Conservation (phyloP, 2,329 filamentous ascomycete genomes). For the Colletotrichum melonis region DNA sequence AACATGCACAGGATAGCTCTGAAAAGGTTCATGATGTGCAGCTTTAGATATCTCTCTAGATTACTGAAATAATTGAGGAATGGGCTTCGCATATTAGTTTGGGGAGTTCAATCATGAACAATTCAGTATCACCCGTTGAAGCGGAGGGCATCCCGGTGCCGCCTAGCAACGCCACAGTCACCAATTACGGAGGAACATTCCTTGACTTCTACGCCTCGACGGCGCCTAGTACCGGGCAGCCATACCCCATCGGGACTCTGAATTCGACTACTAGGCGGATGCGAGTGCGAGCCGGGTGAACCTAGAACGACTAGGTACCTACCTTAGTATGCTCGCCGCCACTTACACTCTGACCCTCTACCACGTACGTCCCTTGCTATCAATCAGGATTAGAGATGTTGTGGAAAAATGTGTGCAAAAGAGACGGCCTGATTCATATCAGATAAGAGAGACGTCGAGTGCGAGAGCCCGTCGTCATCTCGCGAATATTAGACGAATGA, state of each 20-base stretch:
- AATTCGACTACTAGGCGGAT: background rate
- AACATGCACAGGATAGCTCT: too few relatives aligned
- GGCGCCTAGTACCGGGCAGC: background rate
- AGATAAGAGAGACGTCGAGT: background rate
- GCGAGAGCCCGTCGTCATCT: background rate
- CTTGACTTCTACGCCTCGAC: background rate
- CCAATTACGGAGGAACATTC: background rate
- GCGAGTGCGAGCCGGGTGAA: slow-evolving; percentile 14
- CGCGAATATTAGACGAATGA: too few relatives aligned
- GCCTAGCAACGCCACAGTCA: background rate
- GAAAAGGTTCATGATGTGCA: too few relatives aligned
- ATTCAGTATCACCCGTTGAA: too few relatives aligned
- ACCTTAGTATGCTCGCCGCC: background rate
- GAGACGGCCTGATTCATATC: too few relatives aligned
- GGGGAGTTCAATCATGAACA: too few relatives aligned
- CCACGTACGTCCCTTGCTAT: too few relatives aligned
- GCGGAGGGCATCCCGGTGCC: background rate
- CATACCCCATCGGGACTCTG: background rate
- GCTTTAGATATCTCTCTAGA: too few relatives aligned
- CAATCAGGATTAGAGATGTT: background rate
- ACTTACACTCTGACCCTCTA: background rate
- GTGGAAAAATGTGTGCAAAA: too few relatives aligned
- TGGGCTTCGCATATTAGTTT: too few relatives aligned
- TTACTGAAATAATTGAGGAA: too few relatives aligned
- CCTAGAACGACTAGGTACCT: background rate